A percentile compares a stretch with the other conserved stretches of the same genome.
Conservation (phyloP, 2,329 filamentous ascomycete genomes). For the Fusarium tuaranense region DNA sequence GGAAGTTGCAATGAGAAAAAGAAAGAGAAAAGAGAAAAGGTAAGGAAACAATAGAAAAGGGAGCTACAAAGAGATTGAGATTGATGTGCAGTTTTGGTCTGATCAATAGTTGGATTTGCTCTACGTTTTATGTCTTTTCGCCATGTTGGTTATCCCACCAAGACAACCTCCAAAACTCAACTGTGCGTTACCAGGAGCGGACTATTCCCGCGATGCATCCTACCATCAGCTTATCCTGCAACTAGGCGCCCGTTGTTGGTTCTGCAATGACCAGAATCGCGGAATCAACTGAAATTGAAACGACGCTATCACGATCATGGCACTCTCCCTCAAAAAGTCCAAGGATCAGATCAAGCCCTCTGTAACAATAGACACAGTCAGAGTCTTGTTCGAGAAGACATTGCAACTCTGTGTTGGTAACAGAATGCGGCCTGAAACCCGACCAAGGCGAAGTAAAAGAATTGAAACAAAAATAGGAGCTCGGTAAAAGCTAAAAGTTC, state of each 20-base stretch:
- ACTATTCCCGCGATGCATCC: not conserved
- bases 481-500: not conserved
- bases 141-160: not conserved
- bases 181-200: not conserved
- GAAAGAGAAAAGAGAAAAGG: not conserved
- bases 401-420: conserved; percentile 10
- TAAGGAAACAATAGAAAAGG: not conserved
- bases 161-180: not conserved
- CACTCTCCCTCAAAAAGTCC: not conserved
- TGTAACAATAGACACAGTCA: not conserved
- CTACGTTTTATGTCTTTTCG: not conserved
- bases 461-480: conserved; percentile 10
- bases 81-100: not conserved
- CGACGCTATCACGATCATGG: not conserved
- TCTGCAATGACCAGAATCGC: not conserved
- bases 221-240: conserved; percentile 5
- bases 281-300: not conserved
- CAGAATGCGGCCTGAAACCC: not conserved
- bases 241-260: conserved; percentile 23
- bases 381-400: not conserved
- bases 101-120: not conserved
- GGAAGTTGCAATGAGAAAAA: not conserved
- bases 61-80: not conserved
- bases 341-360: not conserved
- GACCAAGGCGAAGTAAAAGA: conserved; percentile 34